Conservation (phyloP, 768 basidiomycete species). For the Leccinum fibrillosum region DNA sequence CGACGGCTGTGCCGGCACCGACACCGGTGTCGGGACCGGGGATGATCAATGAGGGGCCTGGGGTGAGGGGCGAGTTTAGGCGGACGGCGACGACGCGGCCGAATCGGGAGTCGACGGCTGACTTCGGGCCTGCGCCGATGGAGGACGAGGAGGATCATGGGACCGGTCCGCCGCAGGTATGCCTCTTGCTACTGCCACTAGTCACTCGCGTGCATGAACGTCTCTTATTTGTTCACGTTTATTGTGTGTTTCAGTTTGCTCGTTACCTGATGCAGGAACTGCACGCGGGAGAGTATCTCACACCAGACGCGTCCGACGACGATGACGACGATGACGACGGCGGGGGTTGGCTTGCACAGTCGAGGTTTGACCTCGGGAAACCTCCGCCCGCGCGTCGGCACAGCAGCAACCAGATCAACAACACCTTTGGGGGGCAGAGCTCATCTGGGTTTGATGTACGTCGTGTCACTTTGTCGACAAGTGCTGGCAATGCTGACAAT, state of each 20-base stretch:
- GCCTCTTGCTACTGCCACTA: constrained; percentile 8
- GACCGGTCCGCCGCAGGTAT: constrained; percentile 44
- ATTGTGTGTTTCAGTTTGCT: constrained; percentile 55
- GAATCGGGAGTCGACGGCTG: constrained; percentile 52
- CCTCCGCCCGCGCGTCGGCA: constrained; percentile 48
- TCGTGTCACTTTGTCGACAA: neutral
- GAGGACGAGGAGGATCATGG: constrained; percentile 45
- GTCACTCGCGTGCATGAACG: neutral
- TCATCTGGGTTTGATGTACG: constrained; percentile 54
- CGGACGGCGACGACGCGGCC: constrained; percentile 43
- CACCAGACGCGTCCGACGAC: constrained; percentile 51
- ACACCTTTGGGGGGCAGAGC: constrained; percentile 35
- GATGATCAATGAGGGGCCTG: constrained; percentile 15
- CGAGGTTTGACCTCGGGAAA: constrained; percentile 58
- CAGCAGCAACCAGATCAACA: constrained; percentile 25
- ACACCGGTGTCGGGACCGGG: neutral
- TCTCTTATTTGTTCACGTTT: neutral
- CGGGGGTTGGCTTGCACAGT: constrained; percentile 77
- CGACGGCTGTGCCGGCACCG: constrained; percentile 20
- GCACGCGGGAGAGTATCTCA: constrained; percentile 54
- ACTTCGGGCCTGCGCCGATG: constrained; percentile 58
- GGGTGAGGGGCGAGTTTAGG: constrained; percentile 56
- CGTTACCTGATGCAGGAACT: constrained; percentile 77
- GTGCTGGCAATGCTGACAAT: neutral
- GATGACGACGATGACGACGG: constrained; percentile 65